Percentiles rank a stretch among this genome's conserved stretches.
Evolutionary conservation across 2,329 filamentous ascomycete species (phyloP).

Genomic region (Metarhizium guizhouense): DNA sequence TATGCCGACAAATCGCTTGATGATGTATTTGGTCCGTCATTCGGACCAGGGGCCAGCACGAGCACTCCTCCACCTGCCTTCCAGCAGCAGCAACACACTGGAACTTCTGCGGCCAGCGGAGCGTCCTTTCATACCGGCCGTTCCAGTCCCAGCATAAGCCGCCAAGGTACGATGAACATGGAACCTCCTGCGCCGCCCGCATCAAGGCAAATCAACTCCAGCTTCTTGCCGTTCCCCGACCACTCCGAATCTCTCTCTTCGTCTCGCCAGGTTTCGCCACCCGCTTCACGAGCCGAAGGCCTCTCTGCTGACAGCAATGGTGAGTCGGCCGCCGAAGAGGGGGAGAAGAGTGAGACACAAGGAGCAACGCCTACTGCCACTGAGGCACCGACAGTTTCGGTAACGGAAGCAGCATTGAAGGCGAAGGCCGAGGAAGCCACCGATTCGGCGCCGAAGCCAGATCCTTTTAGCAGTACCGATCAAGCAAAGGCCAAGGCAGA

Average conservation of each 20-base stretch:
- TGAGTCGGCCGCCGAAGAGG: conserved; percentile 12
- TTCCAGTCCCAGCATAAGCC: conserved; percentile 56
- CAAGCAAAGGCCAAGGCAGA: conserved; percentile 63
- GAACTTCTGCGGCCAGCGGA: conserved; percentile 43
- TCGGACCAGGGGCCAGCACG: conserved; percentile 28
- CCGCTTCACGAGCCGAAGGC: conserved; percentile 49
- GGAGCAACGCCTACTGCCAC: conserved; percentile 17
- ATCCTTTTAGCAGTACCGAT: conserved; percentile 45
- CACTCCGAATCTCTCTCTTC: conserved; percentile 63
- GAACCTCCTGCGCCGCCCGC: conserved; percentile 58
- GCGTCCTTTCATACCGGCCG: conserved; percentile 43
- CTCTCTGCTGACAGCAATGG: conserved; percentile 21
- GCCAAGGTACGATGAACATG: conserved; percentile 45
- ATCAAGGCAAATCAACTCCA: conserved; percentile 69
- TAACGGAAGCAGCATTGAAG: conserved; percentile 7
- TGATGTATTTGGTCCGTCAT: conserved; percentile 72
- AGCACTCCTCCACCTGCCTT: conserved; percentile 30
- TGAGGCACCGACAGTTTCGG: conserved; percentile 14
- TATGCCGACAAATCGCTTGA: conserved; percentile 66
- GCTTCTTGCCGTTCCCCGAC: conserved; percentile 61
- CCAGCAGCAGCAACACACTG: conserved; percentile 49
- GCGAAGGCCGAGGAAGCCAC: conserved; percentile 11
- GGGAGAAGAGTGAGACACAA: conserved; percentile 16
- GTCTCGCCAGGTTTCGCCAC: conserved; percentile 69
- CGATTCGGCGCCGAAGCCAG: conserved; percentile 17